Evolutionary conservation across 768 basidiomycete species (phyloP), one percentile per base, ranked within the genome.

Genomic region (Xerocomellus chrysenteron): DNA sequence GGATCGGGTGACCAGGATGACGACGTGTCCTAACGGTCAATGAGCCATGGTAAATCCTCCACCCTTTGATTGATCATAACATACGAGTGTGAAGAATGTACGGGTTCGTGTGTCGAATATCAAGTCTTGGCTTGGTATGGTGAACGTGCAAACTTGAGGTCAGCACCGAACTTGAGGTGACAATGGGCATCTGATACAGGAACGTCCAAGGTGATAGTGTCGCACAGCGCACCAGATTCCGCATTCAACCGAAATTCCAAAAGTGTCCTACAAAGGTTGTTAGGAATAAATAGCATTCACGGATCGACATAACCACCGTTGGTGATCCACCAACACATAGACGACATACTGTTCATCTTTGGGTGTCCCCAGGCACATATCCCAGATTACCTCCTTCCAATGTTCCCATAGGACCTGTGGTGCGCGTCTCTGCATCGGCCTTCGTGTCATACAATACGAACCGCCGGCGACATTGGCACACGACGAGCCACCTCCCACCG

Each of bases 351-450:
- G 28, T 3, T 41, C 50, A 9, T 52, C 16, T 6, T 50, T 28
- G 0, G 11, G 58, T 7, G 26, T 30, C 24, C 3, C 9, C 0
- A 7, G 0, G 10, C 17, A 32, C 13, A 14, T 5, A 7, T 47
- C 19, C 47, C 47, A 47, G 2, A 0, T 1, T 3, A 53, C 30
- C 0, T n/a, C 2, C 2, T 51, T 17, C 7, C 4, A 26, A 8
- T 56, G 39, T n/a, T 55, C 47, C 57, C 37, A 58, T 11, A 55
- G 2, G 17, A 49, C 17, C 16, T 41, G 50, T 16, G 47, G 42
- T 13, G 4, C 8, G 17, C 3, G 30, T 32, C 14, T 24, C 30
- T 10, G 17, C 12, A 21, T 47, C 1, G 12, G 30, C 8, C 4
- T 10, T 12, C 6, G 17, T 52, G 21, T 58, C 56, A 12, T 53